These are phyloP conservation scores for Diplogelasinospora grovesii DNA, from an alignment of 495 filamentous ascomycete genomes.

Conservation along the genomic window DNA sequence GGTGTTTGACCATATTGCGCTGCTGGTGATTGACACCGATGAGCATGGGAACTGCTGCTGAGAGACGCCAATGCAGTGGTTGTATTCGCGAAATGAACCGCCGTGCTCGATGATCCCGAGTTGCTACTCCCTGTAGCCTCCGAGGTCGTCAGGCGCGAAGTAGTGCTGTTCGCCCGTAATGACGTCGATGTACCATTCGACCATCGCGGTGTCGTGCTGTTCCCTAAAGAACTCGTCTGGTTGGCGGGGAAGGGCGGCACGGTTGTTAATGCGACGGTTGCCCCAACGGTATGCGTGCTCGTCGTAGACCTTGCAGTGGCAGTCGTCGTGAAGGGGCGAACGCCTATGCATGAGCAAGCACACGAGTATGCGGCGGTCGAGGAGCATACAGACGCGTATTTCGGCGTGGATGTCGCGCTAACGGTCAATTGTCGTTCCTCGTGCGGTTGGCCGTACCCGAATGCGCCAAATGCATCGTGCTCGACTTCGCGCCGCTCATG, in stretches of 20 bases:
- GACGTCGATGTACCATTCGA: constrained; percentile 3
- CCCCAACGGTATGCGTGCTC: constrained; percentile 2
- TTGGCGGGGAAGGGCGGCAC: constrained; percentile 5
- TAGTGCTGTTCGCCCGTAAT: neutral
- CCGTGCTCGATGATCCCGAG: no score
- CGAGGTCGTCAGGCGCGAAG: no score
- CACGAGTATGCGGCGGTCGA: constrained; percentile 16
- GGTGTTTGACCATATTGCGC: constrained; percentile 1
- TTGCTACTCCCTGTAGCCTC: no score
- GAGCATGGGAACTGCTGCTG: no score
- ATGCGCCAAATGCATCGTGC: constrained; percentile 5
- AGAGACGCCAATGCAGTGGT: neutral
- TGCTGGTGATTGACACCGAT: neutral
- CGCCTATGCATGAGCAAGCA: constrained; percentile 26
- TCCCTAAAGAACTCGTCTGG: constrained; percentile 1
- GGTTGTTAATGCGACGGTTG: constrained; percentile 7
- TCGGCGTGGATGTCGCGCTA: constrained; percentile 12
- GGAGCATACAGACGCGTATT: constrained; percentile 17
- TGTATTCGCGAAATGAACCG: neutral
- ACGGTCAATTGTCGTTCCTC: constrained; percentile 9
- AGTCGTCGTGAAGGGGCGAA: constrained; percentile 9
- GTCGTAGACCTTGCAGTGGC: constrained; percentile 3
- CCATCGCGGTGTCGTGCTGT: neutral
- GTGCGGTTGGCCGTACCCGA: constrained; percentile 1
- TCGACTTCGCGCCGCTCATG: constrained; percentile 2